phyloP scores from a whole-genome alignment of 164 flowering plant species.

The Vitis cinerea region DNA sequence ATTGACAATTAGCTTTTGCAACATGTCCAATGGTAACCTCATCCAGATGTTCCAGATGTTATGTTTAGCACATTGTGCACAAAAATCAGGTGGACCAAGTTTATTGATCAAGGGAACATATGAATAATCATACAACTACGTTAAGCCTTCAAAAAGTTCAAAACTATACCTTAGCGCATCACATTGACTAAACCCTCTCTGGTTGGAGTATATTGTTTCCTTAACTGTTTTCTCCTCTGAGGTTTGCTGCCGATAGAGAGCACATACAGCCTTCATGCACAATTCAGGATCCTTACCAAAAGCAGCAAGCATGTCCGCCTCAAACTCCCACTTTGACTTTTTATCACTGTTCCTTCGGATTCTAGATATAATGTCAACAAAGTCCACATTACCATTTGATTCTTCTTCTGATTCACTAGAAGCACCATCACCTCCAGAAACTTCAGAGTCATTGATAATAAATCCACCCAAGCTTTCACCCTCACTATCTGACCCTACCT shows the following conservation, averaged over 20 bases:
- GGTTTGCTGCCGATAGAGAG: slow-evolving; percentile 68
- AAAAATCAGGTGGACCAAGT: no score
- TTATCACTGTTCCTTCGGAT: slow-evolving; percentile 36
- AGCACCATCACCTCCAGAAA: slow-evolving; percentile 20
- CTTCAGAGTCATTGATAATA: slow-evolving; percentile 44
- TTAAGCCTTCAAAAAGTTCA: background rate
- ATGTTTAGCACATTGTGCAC: no score
- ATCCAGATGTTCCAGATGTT: no score
- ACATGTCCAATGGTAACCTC: no score
- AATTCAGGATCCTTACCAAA: slow-evolving; percentile 58
- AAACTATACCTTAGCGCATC: slow-evolving; percentile 58
- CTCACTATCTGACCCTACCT: slow-evolving; percentile 37
- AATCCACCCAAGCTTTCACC: slow-evolving; percentile 47
- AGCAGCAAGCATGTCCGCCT: slow-evolving; percentile 74
- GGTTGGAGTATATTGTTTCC: slow-evolving; percentile 27
- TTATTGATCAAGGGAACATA: background rate
- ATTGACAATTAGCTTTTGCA: no score
- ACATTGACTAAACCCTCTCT: slow-evolving; percentile 53
- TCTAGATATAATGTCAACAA: slow-evolving; percentile 32
- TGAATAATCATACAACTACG: background rate
- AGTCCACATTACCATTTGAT: slow-evolving; percentile 22
- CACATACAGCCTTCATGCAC: slow-evolving; percentile 86
- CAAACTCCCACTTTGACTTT: slow-evolving; percentile 49
- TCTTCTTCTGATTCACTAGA: slow-evolving; percentile 22
- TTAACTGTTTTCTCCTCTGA: slow-evolving; percentile 37